Conservation (phyloP, 345 rosid species). For the Populus pruinosa region DNA sequence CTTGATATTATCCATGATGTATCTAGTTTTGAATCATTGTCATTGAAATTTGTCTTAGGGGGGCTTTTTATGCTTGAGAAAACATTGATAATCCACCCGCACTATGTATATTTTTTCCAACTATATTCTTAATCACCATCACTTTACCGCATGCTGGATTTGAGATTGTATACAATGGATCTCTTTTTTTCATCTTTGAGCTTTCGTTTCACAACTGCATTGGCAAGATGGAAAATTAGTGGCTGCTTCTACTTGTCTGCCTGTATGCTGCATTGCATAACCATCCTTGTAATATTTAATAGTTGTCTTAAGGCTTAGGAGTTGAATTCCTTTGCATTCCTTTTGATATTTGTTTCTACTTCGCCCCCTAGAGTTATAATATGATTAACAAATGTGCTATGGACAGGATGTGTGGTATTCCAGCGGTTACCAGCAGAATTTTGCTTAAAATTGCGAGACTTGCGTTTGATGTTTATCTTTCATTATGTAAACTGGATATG, state of each 20-base stretch:
- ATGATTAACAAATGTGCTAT: too few species aligned
- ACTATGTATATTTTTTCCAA: slow-evolving; percentile 21
- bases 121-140: slow-evolving; percentile 12
- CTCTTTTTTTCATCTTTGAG: too few species aligned
- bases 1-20: slow-evolving; percentile 18
- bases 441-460: too few species aligned
- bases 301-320: background rate
- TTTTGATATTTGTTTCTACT: too few species aligned
- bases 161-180: background rate
- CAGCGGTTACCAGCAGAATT: too few species aligned
- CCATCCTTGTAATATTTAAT: background rate
- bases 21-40: slow-evolving; percentile 26
- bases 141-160: background rate
- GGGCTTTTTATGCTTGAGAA: background rate
- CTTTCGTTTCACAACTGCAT: background rate
- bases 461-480: too few species aligned
- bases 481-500: too few species aligned
- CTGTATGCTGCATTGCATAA: background rate
- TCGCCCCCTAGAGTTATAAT: too few species aligned
- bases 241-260: background rate
- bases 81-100: slow-evolving; percentile 10
- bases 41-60: slow-evolving; percentile 13
- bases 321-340: background rate
- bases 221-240: background rate
- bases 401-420: background rate